Percentiles rank a stretch among this genome's conserved stretches.
These are phyloP conservation scores for Leccinum sublutescens DNA, from an alignment of 768 basidiomycete species.

Conservation along the genomic window DNA sequence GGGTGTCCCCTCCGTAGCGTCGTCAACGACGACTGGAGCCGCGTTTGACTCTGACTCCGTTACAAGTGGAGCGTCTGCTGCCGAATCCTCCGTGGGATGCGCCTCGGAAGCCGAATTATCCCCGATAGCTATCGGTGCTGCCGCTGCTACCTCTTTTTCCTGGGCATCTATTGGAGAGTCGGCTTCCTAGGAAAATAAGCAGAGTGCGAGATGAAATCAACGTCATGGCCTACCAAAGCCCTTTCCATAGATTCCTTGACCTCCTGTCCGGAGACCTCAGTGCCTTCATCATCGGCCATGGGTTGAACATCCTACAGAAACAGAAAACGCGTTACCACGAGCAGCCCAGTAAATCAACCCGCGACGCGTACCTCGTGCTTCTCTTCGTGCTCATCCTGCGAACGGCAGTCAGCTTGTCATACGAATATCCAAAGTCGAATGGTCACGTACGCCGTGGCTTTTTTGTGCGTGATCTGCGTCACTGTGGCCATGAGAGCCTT, in stretches of 20 bases:
- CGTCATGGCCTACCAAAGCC: conserved; percentile 21
- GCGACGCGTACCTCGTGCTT: conserved; percentile 17
- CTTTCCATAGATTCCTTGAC: conserved; percentile 31
- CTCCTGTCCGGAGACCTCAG: conserved; percentile 27
- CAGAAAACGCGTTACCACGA: neutral
- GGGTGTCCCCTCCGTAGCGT: conserved; percentile 1
- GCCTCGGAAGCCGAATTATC: neutral
- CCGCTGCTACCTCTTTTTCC: conserved; percentile 21
- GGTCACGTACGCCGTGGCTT: conserved; percentile 22
- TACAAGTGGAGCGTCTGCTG: neutral
- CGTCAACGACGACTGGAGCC: conserved; percentile 1
- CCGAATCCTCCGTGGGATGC: neutral
- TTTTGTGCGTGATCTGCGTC: conserved; percentile 19
- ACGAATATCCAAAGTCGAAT: neutral
- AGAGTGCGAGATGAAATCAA: neutral
- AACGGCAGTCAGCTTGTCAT: conserved; percentile 13
- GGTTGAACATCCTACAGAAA: conserved; percentile 13
- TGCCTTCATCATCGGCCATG: conserved; percentile 32
- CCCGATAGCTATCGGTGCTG: neutral
- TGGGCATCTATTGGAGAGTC: conserved; percentile 36
- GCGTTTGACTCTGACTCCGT: conserved; percentile 4
- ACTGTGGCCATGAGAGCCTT: conserved; percentile 20
- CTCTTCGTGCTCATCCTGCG: conserved; percentile 16
- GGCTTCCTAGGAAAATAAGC: conserved; percentile 21
- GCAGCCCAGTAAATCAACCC: neutral